Conservation (phyloP, 202 grass and related monocot genomes). For the Elaeis oleifera region DNA sequence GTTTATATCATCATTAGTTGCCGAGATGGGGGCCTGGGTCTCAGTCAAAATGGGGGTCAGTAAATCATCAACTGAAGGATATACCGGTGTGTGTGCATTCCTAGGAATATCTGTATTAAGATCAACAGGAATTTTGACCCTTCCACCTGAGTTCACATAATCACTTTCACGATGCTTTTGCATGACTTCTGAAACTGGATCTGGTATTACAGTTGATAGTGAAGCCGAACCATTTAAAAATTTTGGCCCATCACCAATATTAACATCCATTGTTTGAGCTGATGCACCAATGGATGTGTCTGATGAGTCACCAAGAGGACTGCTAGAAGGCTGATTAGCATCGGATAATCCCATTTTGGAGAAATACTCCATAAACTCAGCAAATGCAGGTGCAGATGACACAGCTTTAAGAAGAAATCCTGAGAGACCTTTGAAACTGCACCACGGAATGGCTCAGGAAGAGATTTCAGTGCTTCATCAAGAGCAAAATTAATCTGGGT, state of each 20-base stretch:
- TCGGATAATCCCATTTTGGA: conserved; percentile 36
- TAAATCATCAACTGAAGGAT: conserved; percentile 13
- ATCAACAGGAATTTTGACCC: conserved; percentile 15
- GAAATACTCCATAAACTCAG: conserved; percentile 36
- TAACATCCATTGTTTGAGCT: conserved; percentile 6
- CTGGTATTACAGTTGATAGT: not conserved
- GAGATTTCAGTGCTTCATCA: not conserved
- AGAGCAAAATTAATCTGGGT: not conserved
- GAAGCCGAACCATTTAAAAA: conserved; percentile 21
- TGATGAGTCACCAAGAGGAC: conserved; percentile 28
- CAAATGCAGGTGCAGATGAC: conserved; percentile 30
- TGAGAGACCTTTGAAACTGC: conserved; percentile 35
- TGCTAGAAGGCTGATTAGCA: conserved; percentile 21
- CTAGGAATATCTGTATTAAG: conserved; percentile 20
- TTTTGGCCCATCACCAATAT: conserved; percentile 5
- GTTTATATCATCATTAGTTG: conserved; percentile 5
- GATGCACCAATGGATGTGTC: conserved; percentile 21
- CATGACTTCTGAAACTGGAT: conserved; percentile 25
- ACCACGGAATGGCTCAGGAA: conserved; percentile 42
- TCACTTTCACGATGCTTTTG: conserved; percentile 11
- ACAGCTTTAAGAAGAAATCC: conserved; percentile 39
- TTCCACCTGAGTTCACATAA: conserved; percentile 18
- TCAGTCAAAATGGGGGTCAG: not conserved
- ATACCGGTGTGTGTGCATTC: conserved; percentile 11
- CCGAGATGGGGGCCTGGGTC: conserved; percentile 2